Evolutionary conservation across 2,329 filamentous ascomycete genomes (phyloP).

Genomic region (Pseudogymnoascus sp.): DNA sequence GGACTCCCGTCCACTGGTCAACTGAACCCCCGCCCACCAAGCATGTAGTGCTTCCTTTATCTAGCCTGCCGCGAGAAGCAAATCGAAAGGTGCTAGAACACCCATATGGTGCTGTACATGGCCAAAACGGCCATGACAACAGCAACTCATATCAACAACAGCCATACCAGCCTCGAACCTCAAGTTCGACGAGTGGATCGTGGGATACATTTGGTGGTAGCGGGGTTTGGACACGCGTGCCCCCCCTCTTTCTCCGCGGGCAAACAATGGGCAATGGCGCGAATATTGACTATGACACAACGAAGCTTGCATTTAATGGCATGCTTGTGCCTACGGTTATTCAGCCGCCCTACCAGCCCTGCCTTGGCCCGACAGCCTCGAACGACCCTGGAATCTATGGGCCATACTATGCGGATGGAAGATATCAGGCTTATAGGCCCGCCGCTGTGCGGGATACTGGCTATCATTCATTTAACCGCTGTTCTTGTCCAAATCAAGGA

Average conservation of each 20-base stretch:
- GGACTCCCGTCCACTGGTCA: conserved; percentile 64
- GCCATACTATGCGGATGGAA: conserved; percentile 58
- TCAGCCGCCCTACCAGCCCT: conserved; percentile 50
- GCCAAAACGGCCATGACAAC: not conserved
- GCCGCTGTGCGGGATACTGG: conserved; percentile 48
- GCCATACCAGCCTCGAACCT: not conserved
- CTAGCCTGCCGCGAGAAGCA: conserved; percentile 17
- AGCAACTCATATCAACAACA: not conserved
- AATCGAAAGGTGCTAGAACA: not conserved
- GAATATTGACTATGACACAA: conserved; percentile 5
- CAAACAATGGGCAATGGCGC: conserved; percentile 3
- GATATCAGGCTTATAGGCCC: conserved; percentile 45
- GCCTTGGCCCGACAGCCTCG: conserved; percentile 49
- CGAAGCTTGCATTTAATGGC: conserved; percentile 29
- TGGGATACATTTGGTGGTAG: conserved; percentile 2
- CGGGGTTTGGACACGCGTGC: conserved; percentile 6
- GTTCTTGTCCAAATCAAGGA: not conserved
- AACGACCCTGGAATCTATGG: conserved; percentile 51
- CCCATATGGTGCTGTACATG: not conserved
- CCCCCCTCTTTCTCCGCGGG: not conserved
- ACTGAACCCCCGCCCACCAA: conserved; percentile 72
- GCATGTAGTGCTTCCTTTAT: conserved; percentile 67
- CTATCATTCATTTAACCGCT: conserved; percentile 21
- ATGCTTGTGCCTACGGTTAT: conserved; percentile 51
- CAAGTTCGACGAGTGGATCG: not conserved